phyloP scores from a whole-genome alignment of 2,329 filamentous ascomycete species.

The Pyrenophora graminea region DNA sequence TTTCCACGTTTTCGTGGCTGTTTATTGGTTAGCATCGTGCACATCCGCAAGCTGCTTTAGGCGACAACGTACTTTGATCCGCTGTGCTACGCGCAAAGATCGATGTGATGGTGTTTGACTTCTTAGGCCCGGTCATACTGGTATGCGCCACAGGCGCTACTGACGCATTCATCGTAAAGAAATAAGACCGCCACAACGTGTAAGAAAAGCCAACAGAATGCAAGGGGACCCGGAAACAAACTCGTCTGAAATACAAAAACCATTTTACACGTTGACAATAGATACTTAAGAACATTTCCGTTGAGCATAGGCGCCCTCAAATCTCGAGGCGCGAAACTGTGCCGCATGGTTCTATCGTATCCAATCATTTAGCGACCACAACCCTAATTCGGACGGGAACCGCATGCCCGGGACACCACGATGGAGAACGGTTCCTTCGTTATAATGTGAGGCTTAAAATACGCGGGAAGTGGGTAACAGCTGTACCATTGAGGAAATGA shows the following conservation, averaged over 20 bases:
- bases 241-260: too few species aligned
- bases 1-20: background rate
- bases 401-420: background rate
- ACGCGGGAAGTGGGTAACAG: conserved; percentile 4
- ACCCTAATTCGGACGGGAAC: conserved; percentile 2
- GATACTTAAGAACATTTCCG: conserved; percentile 7
- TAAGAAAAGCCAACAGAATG: background rate
- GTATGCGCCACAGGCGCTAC: too few species aligned
- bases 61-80: too few species aligned
- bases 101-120: too few species aligned
- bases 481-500: background rate
- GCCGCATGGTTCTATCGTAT: background rate
- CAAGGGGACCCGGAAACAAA: too few species aligned
- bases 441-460: conserved; percentile 1
- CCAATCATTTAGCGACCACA: conserved; percentile 14
- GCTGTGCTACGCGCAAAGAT: too few species aligned
- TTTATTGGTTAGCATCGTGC: too few species aligned
- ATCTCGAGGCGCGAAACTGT: conserved; percentile 11
- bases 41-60: too few species aligned
- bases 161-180: too few species aligned
- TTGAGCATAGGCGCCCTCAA: conserved; percentile 11
- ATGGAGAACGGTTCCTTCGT: background rate
- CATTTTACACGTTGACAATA: conserved; percentile 7
- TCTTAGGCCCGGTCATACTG: too few species aligned
- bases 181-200: too few species aligned